These are phyloP conservation scores for Epithemia pelagica DNA, from an alignment of 108 stramenopile genomes.

Conservation along the genomic window DNA sequence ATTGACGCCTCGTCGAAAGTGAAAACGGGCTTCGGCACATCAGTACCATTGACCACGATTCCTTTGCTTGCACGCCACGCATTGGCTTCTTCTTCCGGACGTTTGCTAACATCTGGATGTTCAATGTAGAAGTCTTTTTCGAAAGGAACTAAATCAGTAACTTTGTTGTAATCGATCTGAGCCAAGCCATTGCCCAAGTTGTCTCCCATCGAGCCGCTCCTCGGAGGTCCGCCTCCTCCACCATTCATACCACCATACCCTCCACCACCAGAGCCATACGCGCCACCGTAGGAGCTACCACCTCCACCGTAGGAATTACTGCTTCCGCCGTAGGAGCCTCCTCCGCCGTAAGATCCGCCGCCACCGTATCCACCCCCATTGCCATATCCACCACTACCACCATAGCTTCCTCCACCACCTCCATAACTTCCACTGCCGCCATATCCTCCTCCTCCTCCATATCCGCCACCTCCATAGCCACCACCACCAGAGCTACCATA, in stretches of 20 bases:
- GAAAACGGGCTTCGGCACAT: conserved; percentile 94
- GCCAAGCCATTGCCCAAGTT: conserved; percentile 61
- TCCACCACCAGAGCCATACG: conserved; percentile 20
- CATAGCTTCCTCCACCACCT: background rate
- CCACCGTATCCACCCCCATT: conserved; percentile 8
- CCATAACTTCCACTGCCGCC: background rate
- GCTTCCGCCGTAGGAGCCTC: conserved; percentile 18
- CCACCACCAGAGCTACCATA: conserved; percentile 1
- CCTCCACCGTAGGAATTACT: conserved; percentile 16
- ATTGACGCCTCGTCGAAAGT: conserved; percentile 95
- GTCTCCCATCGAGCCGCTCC: conserved; percentile 43
- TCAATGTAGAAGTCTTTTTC: conserved; percentile 99
- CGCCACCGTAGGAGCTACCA: conserved; percentile 18
- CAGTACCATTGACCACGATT: conserved; percentile 78
- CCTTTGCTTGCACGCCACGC: conserved; percentile 84
- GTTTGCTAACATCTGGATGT: conserved; percentile 92
- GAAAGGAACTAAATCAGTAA: conserved; percentile 76
- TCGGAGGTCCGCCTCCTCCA: conserved; percentile 30
- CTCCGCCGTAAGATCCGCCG: conserved; percentile 20
- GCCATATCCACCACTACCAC: conserved; percentile 12
- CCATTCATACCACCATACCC: conserved; percentile 21
- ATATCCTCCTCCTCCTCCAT: background rate
- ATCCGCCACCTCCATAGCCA: background rate
- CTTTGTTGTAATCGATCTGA: conserved; percentile 75
- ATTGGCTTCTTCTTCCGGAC: conserved; percentile 77